phyloP scores from a whole-genome alignment of 768 basidiomycete species.

The Pleurotus tuber-regium region DNA sequence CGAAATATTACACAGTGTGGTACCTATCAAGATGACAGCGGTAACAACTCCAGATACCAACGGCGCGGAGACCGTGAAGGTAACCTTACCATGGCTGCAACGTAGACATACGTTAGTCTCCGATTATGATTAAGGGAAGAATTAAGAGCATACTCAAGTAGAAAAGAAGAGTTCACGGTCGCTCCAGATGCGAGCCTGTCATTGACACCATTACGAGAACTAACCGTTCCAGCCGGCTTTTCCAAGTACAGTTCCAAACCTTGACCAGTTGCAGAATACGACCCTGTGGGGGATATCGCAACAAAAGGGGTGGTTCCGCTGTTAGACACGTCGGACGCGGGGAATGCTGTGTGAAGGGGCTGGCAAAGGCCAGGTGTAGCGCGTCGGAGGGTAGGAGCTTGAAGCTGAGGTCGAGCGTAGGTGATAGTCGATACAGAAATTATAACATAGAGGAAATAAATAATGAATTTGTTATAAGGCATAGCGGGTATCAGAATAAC shows the following conservation, averaged over 20 bases:
- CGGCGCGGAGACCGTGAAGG: constrained; percentile 31
- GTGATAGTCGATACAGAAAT: background rate
- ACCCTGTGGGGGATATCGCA: constrained; percentile 25
- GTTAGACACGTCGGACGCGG: constrained; percentile 16
- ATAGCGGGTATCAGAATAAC: too few species aligned
- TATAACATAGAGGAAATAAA: background rate
- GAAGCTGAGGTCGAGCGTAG: background rate
- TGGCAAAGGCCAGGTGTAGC: constrained; percentile 17
- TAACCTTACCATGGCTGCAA: constrained; percentile 33
- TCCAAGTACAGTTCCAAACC: constrained; percentile 29
- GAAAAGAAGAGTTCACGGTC: constrained; percentile 39
- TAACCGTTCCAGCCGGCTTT: constrained; percentile 27
- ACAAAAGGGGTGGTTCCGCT: constrained; percentile 19
- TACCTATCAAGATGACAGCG: constrained; percentile 39
- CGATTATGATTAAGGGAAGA: background rate
- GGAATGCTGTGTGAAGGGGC: constrained; percentile 26
- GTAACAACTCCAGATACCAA: constrained; percentile 31
- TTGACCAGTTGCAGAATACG: constrained; percentile 21
- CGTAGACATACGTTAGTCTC: background rate
- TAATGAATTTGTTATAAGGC: too few species aligned
- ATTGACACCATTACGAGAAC: constrained; percentile 30
- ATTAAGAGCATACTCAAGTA: constrained; percentile 12
- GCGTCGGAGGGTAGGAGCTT: background rate
- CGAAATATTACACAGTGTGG: too few species aligned
- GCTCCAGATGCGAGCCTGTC: constrained; percentile 34